Percentiles rank a stretch among this genome's conserved stretches.
Evolutionary conservation across 2,329 filamentous ascomycete species (phyloP).

Genomic region (Fusarium acutatum): DNA sequence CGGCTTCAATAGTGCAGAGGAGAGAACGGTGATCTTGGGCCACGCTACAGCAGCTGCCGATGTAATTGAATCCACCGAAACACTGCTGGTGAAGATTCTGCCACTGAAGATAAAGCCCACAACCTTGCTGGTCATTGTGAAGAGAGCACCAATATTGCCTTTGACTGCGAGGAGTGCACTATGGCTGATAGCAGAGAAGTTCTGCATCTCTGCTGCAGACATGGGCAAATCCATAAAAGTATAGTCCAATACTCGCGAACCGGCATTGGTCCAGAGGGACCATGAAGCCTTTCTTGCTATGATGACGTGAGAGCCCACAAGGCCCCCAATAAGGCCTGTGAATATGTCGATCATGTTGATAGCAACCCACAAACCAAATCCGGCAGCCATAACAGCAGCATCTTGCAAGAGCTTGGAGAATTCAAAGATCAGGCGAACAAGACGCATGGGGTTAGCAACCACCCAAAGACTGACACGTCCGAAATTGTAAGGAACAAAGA

Average conservation of each 20-base stretch:
- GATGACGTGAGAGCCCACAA: constrained; percentile 43
- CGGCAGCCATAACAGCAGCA: constrained; percentile 70
- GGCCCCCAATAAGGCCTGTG: constrained; percentile 46
- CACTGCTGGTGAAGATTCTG: constrained; percentile 44
- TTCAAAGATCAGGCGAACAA: constrained; percentile 76
- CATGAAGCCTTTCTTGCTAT: constrained; percentile 51
- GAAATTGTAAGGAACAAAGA: constrained; percentile 92
- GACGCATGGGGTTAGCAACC: constrained; percentile 79
- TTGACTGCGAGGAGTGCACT: constrained; percentile 72
- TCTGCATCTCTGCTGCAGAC: constrained; percentile 71
- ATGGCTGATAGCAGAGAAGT: constrained; percentile 80
- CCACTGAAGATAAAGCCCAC: constrained; percentile 57
- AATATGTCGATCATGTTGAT: constrained; percentile 52
- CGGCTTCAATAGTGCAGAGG: constrained; percentile 53
- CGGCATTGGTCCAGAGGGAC: constrained; percentile 53
- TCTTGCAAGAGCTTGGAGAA: constrained; percentile 85
- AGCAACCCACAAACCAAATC: constrained; percentile 57
- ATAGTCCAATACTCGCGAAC: constrained; percentile 58
- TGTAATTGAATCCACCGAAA: constrained; percentile 16
- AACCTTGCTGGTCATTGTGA: constrained; percentile 50
- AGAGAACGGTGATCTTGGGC: constrained; percentile 29
- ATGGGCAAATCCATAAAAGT: constrained; percentile 61
- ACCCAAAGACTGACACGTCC: constrained; percentile 85
- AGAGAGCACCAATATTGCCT: constrained; percentile 54
- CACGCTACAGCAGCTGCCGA: constrained; percentile 17